Conservation (phyloP, 148 eudicot species). For the Rhododendron henanense region DNA sequence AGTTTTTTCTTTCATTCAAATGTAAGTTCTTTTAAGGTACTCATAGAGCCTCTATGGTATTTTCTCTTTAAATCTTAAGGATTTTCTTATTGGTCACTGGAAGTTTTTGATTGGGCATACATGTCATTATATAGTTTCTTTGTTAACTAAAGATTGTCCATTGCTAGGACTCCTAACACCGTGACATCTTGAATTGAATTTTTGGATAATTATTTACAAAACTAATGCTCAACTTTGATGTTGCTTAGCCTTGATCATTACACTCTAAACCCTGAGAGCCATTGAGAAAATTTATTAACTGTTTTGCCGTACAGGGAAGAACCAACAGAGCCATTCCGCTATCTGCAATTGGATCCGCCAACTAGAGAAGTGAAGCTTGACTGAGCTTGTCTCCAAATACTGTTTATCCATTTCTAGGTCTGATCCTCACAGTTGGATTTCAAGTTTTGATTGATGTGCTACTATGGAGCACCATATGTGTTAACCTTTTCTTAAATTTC, state of each 20-base stretch:
- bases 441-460: neutral
- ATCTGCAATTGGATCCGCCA: conserved; percentile 72
- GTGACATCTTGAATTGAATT: neutral
- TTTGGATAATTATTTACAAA: neutral
- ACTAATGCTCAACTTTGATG: neutral
- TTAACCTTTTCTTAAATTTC: neutral
- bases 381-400: conserved; percentile 21
- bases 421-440: neutral
- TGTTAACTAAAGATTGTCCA: neutral
- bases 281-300: too few relatives aligned
- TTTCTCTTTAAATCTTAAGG: neutral
- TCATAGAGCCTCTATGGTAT: neutral
- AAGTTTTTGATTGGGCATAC: neutral
- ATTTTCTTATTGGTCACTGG: neutral
- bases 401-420: neutral
- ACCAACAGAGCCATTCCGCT: conserved; percentile 70
- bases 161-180: neutral
- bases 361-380: conserved; percentile 56
- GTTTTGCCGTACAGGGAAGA: conserved; percentile 62
- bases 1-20: conserved; percentile 6
- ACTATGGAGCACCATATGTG: neutral
- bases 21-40: neutral
- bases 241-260: neutral
- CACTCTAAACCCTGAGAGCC: neutral
- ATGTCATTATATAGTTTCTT: neutral